Base-by-base conservation (phyloP, 345 rosid genomes). In the Melaleuca alternifolia region DNA sequence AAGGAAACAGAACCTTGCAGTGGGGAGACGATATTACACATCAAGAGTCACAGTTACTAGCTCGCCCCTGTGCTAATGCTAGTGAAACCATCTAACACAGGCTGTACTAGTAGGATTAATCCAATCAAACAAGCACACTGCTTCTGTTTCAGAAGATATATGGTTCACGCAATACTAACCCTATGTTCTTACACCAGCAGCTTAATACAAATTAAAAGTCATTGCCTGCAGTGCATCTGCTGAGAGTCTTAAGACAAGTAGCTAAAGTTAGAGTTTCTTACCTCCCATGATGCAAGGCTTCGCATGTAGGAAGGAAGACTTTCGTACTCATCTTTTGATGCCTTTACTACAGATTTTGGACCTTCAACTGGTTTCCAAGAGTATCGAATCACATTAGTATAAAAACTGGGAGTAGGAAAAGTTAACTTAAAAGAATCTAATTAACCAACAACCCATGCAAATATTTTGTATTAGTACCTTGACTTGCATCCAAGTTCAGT, bases 251-350 rank as follows among this genome's bases (percentile, higher is more conserved):
- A 0, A 71, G 81, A 37, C 81, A 37, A 37, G 37, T 37, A 0
- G 48, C 48, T 18, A 87, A 84, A 62, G 50, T 28, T 62, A 50
- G 37, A 71, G 48, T 50, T 16, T 12, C 86, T 20, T 94, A 97
- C 99, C 99, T 97, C 98, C 98, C 99, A 96, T 59, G 99, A 89
- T 44, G 96, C 90, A 82, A 96, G 92, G 86, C 88, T 87, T 90
- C 91, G 92, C 92, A 96, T 89, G 90, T 91, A 94, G 82, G 99
- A 93, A 48, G 97, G 98, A 76, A 96, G 95, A 87, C 83, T 89
- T 82, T 93, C 95, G 75, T 93, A 96, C 79, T 91, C 96, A 89
- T 92, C 93, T 88, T 87, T 90, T 6, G 91, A 87, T 28, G 94
- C 88, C 86, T 90, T 88, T 83, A 97, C 86, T 21, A 86, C 13